Evolutionary conservation across 78 protist genomes (phyloP), one percentile per base, ranked within the genome.

Genomic region (Chrysochromulina parva): DNA sequence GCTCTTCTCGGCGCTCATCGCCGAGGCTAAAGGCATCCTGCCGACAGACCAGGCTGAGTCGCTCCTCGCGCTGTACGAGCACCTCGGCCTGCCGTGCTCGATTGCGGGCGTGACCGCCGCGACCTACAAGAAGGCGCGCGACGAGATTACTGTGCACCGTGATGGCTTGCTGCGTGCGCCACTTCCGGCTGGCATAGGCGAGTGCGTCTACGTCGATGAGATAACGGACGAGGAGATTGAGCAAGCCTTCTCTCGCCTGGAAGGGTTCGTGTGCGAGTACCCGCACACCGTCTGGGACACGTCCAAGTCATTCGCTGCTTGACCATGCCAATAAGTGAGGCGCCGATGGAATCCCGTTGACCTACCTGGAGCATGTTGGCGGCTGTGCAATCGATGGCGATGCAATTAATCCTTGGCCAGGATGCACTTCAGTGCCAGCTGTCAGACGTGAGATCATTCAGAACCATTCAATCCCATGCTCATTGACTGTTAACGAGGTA

Each of bases 81-180:
- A 11, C 38, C 58, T 76, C 20, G 47, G 28, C 47, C 85, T 76
- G 60, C 85, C 85, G 59, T 76, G 85, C 85, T 76, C 85, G 26
- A 52, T 76, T 0, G 14, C 5, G 17, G 85, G 85, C 60, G 19
- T 76, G 28, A 76, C 59, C 28, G 85, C 85, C 85, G 85, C 3
- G 38, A 76, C 85, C 22, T 76, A 76, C 85, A 71, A 71, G 80
- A n/a, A 11, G 53, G 80, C 52, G 54, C n/a, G 86, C 3, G 59
- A 52, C 85, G 85, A 76, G 85, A 76, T 76, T n/a, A 52, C 59
- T 16, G 85, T 76, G 28, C 85, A 76, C 85, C 85, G 85, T 59
- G 85, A 76, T 59, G 85, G 85, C 38, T 59, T 76, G 85, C 58
- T 76, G 85, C 85, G 85, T 28, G 85, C 85, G 48, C 85, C 85